Base-by-base conservation (phyloP, 371 early-diverging fungal genomes). In the Umbelopsis sp. region DNA sequence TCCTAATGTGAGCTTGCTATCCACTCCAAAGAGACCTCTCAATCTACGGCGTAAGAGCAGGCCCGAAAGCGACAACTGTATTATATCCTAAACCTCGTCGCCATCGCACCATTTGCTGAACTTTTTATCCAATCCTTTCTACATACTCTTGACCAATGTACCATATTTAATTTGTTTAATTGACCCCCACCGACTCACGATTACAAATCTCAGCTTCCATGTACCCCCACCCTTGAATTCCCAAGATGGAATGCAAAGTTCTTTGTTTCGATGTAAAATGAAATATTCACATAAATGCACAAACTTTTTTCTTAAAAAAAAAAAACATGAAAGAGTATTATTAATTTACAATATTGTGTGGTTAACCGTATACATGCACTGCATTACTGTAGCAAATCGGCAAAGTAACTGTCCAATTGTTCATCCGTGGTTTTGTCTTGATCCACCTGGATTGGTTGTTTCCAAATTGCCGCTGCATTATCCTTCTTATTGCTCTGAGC, bases 351-450 rank as follows among this genome's bases (percentile, higher is more conserved):
- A 4, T 7, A 38, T 10, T 7, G 38, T 38, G 4, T 10, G 4
- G 38, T 7, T 7, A 41, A 41, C 1, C 4, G 12, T 41, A 12
- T 41, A 7, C 10, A 12, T 41, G 41, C 7, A 41, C 12, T 7
- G 7, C 24, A 29, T 72, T 73, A 80, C 65, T 79, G 78, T 32
- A 82, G 65, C 18, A 83, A 67, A 72, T 83, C 83, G 11, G 81
- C 77, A 70, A 83, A 79, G 50, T 83, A 83, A 45, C 81, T 81
- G 44, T 80, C 81, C 63, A 76, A 76, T 52, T 83, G 81, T 65
- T 81, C 82, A 65, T 78, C 78, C 32, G 74, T 76, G 51, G 84
- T 69, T 51, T 79, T 81, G 63, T 84, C 84, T 44, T 77, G 69
- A 32, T 74, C 69, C 1, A 51, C 35, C 38, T 77, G 74, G 14